Conservation (phyloP, 495 filamentous ascomycete genomes). For the Pseudomonodictys pantanalensis region DNA sequence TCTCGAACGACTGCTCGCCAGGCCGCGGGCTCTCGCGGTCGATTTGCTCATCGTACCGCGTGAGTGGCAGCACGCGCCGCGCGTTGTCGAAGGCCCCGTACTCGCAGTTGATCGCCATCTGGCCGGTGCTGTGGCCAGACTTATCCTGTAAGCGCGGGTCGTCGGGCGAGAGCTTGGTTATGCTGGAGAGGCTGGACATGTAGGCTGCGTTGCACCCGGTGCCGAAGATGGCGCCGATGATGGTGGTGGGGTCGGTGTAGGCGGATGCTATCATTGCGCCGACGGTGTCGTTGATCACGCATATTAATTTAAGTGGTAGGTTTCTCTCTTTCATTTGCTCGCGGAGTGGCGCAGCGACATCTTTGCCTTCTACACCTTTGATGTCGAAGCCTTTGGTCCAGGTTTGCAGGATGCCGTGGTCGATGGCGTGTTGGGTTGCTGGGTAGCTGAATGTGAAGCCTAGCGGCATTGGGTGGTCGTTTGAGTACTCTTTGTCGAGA, state of each 20-base stretch:
- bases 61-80: slow-evolving; percentile 81
- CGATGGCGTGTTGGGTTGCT: slow-evolving; percentile 90
- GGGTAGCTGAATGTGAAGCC: slow-evolving; percentile 99
- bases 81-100: slow-evolving; percentile 98
- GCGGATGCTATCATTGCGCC: slow-evolving; percentile 92
- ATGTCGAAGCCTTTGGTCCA: slow-evolving; percentile 99
- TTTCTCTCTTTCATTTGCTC: slow-evolving; percentile 71
- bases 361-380: slow-evolving; percentile 85
- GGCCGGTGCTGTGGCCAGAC: slow-evolving; percentile 51
- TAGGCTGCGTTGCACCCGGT: slow-evolving; percentile 98
- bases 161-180: slow-evolving; percentile 71
- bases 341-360: slow-evolving; percentile 91
- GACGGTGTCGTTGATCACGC: slow-evolving; percentile 95
- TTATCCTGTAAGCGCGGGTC: slow-evolving; percentile 73
- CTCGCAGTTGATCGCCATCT: slow-evolving; percentile 98
- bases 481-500: slow-evolving; percentile 45
- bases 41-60: slow-evolving; percentile 75
- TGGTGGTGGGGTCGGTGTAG: slow-evolving; percentile 85
- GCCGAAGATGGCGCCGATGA: slow-evolving; percentile 96
- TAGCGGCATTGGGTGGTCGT: slow-evolving; percentile 66
- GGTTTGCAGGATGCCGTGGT: slow-evolving; percentile 88
- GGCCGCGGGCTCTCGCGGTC: slow-evolving; percentile 89
- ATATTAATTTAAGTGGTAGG: slow-evolving; percentile 90
- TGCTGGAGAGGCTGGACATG: slow-evolving; percentile 83
- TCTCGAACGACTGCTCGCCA: slow-evolving; percentile 93